Base-by-base conservation (phyloP, 352 stramenopile genomes). In the Globisporangium megalacanthum region DNA sequence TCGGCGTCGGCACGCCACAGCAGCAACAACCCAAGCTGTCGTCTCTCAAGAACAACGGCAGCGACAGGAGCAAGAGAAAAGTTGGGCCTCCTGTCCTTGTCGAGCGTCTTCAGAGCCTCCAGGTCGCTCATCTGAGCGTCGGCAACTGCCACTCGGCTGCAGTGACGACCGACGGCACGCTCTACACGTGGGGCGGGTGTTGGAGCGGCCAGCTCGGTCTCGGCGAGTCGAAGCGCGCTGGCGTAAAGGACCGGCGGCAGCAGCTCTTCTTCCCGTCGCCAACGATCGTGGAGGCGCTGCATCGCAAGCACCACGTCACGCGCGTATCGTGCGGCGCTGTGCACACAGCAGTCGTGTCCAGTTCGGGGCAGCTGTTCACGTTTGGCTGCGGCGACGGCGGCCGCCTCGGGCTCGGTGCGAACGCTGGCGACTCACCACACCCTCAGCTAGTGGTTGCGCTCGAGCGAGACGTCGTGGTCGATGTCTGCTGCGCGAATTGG, bases 361-460 rank as follows among this genome's bases (percentile, higher is more conserved):
- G 64, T 6, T 58, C 83, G 6, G 85, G 83, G 0, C 72, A 86
- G 47, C 65, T 95, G 22, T 95, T 81, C 60, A 93, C 72, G 15
- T 95, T 91, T 59, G 94, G 94, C 14, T 97, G 88, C 58, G 79
- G 89, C 14, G 92, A 98, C 58, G 92, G 91, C 22, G 94, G 94
- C 0, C 75, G 91, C 3, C 72, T 98, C 7, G 94, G 94, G 17
- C 70, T 97, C 4, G 89, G 89, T 6, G 66, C 20, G 4, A 75
- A 69, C 14, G 56, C 63, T 5, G 56, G 41, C 17, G 75, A 88
- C 44, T 53, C 69, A 13, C 62, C 71, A 3, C 69, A 77, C 19
- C 81, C 81, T 6, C 68, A 88, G 52, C 55, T 73, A 2, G 81
- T 89, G 19, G 62, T 35, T 15, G 54, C 75, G 42, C 62, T 92